phyloP scores from a whole-genome alignment of 306 rosid species.

The Vicia faba region DNA sequence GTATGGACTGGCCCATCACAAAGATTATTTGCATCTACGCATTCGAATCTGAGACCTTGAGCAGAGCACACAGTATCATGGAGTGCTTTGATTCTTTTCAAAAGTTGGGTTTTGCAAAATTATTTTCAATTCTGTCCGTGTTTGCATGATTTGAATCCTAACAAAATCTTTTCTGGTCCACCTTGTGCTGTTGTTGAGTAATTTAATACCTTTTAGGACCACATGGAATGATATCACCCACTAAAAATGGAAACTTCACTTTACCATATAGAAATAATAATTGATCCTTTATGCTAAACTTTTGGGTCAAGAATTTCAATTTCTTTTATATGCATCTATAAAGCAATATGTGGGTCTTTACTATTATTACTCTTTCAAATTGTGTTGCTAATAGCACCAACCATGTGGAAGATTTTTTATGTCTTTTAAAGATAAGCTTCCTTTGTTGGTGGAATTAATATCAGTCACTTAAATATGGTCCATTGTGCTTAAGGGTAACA shows the following conservation, averaged over 20 bases:
- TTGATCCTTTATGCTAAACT: constrained; percentile 29
- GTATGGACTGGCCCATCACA: too few species aligned
- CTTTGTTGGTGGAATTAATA: constrained; percentile 24
- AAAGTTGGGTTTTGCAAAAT: constrained; percentile 28
- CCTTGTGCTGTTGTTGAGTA: constrained; percentile 31
- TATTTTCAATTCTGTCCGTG: constrained; percentile 29
- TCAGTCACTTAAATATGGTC: neutral
- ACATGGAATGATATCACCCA: constrained; percentile 37
- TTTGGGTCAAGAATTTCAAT: constrained; percentile 40
- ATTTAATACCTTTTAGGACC: constrained; percentile 43
- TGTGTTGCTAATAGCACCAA: constrained; percentile 5
- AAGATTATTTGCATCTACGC: too few species aligned
- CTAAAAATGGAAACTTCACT: constrained; percentile 42
- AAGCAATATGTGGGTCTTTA: constrained; percentile 45
- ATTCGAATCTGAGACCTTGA: too few species aligned
- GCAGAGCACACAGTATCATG: too few species aligned
- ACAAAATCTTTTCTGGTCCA: constrained; percentile 29
- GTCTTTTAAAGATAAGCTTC: constrained; percentile 35
- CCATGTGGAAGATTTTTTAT: constrained; percentile 6
- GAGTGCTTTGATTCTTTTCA: constrained; percentile 23
- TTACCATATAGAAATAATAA: constrained; percentile 32
- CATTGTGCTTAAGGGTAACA: neutral
- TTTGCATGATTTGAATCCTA: constrained; percentile 25
- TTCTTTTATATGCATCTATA: constrained; percentile 29
- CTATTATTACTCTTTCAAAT: constrained; percentile 32